Evolutionary conservation across 345 rosid genomes (phyloP).

Genomic region (Noccaea caerulescens): DNA sequence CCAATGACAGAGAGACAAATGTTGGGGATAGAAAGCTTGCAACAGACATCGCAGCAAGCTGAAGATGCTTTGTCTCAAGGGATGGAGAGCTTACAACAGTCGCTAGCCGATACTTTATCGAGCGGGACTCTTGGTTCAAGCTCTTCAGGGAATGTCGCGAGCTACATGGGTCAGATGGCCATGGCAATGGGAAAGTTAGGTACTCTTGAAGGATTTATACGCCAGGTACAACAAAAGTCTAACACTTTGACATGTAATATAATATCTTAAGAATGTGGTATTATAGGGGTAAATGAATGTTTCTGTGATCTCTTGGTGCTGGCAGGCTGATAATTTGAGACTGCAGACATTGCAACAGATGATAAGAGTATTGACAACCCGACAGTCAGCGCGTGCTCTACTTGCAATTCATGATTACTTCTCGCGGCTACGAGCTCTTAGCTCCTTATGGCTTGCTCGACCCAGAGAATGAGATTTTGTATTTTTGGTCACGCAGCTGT

Average conservation of each 20-base stretch:
- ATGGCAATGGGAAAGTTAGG: slow-evolving; percentile 99
- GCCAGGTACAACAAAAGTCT: slow-evolving; percentile 64
- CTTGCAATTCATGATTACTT: slow-evolving; percentile 93
- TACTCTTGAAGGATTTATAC: slow-evolving; percentile 94
- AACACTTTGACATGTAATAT: slow-evolving; percentile 9
- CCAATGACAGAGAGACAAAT: slow-evolving; percentile 96
- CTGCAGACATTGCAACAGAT: slow-evolving; percentile 93
- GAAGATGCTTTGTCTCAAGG: slow-evolving; percentile 99
- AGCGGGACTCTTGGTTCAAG: slow-evolving; percentile 90
- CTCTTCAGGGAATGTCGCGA: slow-evolving; percentile 85
- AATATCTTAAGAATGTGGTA: neutral
- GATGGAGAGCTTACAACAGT: slow-evolving; percentile 98
- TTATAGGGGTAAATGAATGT: neutral
- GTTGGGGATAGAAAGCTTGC: slow-evolving; percentile 73
- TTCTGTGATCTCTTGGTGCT: slow-evolving; percentile 16
- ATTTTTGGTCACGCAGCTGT: slow-evolving; percentile 34
- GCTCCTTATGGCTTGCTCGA: slow-evolving; percentile 97
- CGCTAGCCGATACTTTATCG: slow-evolving; percentile 86
- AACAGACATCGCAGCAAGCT: slow-evolving; percentile 98
- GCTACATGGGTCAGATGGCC: slow-evolving; percentile 99
- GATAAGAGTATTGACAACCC: slow-evolving; percentile 85
- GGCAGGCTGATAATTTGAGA: slow-evolving; percentile 94
- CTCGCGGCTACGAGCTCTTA: slow-evolving; percentile 88
- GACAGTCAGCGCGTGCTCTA: slow-evolving; percentile 92
- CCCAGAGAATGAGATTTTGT: slow-evolving; percentile 70